These are phyloP conservation scores for Fusarium bulbicola DNA, from an alignment of 2,329 filamentous ascomycete genomes.

Conservation along the genomic window DNA sequence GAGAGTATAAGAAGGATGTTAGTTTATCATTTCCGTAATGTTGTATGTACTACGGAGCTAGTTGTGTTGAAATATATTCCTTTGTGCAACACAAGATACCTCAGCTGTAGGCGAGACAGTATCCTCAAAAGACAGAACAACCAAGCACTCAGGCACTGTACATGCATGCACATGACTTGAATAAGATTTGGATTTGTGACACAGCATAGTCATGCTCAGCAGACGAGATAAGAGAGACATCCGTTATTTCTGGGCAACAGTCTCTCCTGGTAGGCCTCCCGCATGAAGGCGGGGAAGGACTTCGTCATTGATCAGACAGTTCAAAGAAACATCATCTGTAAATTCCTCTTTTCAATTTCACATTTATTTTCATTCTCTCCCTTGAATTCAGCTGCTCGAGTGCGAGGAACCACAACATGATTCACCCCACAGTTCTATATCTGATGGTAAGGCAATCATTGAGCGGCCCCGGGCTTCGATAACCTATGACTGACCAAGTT, in stretches of 20 bases:
- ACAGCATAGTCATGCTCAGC: background rate
- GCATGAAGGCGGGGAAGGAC: constrained; percentile 10
- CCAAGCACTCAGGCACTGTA: no score
- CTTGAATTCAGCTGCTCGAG: no score
- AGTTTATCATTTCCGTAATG: background rate
- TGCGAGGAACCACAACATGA: constrained; percentile 22
- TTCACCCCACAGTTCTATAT: constrained; percentile 45
- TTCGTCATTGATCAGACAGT: background rate
- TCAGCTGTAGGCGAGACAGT: background rate
- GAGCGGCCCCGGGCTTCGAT: no score
- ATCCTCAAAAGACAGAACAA: background rate
- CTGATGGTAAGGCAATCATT: constrained; percentile 41
- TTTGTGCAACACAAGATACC: background rate
- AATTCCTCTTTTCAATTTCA: background rate
- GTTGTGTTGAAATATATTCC: background rate
- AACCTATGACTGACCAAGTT: background rate
- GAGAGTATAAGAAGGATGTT: background rate
- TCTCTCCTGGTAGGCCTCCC: constrained; percentile 32
- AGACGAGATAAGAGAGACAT: background rate
- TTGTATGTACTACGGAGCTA: background rate
- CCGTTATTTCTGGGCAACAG: no score
- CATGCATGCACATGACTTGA: no score
- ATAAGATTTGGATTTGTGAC: background rate
- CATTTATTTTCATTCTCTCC: background rate
- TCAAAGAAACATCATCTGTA: background rate